phyloP scores from a whole-genome alignment of 2,329 filamentous ascomycete genomes.

The Trichoderma lentiforme region DNA sequence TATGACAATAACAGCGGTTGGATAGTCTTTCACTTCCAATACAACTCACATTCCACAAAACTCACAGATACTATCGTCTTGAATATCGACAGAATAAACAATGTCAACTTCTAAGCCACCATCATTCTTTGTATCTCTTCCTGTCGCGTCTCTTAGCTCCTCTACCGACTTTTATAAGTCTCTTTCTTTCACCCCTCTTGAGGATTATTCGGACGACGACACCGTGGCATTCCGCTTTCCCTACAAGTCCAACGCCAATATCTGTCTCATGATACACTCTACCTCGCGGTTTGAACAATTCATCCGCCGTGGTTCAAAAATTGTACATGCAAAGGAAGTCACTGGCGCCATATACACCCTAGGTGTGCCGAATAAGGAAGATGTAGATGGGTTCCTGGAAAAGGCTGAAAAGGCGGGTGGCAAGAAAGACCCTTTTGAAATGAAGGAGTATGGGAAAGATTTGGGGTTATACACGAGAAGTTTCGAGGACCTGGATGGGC shows the following conservation, averaged over 20 bases:
- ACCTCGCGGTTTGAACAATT: slow-evolving; percentile 22
- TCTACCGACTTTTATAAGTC: slow-evolving; percentile 20
- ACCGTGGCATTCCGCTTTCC: slow-evolving; percentile 23
- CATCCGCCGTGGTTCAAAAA: slow-evolving; percentile 21
- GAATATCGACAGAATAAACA: neutral
- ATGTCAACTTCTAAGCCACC: slow-evolving; percentile 6
- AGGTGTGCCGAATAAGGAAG: slow-evolving; percentile 18
- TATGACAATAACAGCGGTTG: neutral
- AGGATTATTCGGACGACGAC: slow-evolving; percentile 19
- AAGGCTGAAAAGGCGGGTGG: slow-evolving; percentile 24
- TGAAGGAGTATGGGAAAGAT: slow-evolving; percentile 20
- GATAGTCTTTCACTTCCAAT: neutral
- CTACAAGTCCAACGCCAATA: slow-evolving; percentile 21
- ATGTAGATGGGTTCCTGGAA: slow-evolving; percentile 21
- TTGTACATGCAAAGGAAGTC: slow-evolving; percentile 20
- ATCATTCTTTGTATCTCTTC: slow-evolving; percentile 16
- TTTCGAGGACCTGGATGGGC: slow-evolving; percentile 25
- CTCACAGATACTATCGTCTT: neutral
- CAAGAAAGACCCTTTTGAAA: slow-evolving; percentile 21
- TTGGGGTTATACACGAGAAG: slow-evolving; percentile 24
- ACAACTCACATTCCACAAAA: neutral
- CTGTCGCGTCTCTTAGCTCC: neutral
- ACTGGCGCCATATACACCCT: slow-evolving; percentile 23
- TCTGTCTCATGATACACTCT: slow-evolving; percentile 25
- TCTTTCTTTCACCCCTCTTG: slow-evolving; percentile 17